Evolutionary conservation across 1,284 basidiomycete species (phyloP), one percentile per base, ranked within the genome.

Genomic region (Tremellales sp.): DNA sequence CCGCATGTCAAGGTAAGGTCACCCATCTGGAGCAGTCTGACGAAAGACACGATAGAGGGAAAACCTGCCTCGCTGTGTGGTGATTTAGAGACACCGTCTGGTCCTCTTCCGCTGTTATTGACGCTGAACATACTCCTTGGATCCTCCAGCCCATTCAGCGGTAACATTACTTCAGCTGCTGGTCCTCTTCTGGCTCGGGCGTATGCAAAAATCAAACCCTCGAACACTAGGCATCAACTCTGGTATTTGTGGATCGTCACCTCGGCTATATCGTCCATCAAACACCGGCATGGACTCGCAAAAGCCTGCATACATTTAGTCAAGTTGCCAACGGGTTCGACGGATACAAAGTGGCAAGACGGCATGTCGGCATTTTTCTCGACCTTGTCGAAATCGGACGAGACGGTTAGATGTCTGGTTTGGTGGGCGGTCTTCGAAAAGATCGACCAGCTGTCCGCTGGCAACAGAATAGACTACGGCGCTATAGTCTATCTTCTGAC

Each of bases 1-100:
- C n/a, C 4, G 62, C 54, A 41, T 60, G 53, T 16, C 36, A 54
- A 50, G 62, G 68, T 68, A 45, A 44, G 65, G 34, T 16, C 34
- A 25, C 27, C n/a, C n/a, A 2, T 4, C 6, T 29, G n/a, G 4
- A 12, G 8, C 10, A 10, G 21, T 41, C 33, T 19, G 6, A 24
- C 26, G 12, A 14, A 25, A 57, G 55, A 51, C 27, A 41, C 43
- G 2, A 14, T 53, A 3, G 39, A 54, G 12, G 33, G 35, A 4
- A 44, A 48, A 19, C 33, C 45, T 0, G 4, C 47, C 1, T 12
- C 39, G 2, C 40, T 65, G 12, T 53, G 54, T 19, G 50, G 47
- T 3, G 49, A 45, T 28, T 28, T 18, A 14, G 54, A 60, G 26
- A 29, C 58, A 3, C 51, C 59, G 1, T n/a, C 43, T 13, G 48